Evolutionary conservation across 352 stramenopile genomes (phyloP), one percentile per base, ranked within the genome.

Genomic region (Peronospora destructor): DNA sequence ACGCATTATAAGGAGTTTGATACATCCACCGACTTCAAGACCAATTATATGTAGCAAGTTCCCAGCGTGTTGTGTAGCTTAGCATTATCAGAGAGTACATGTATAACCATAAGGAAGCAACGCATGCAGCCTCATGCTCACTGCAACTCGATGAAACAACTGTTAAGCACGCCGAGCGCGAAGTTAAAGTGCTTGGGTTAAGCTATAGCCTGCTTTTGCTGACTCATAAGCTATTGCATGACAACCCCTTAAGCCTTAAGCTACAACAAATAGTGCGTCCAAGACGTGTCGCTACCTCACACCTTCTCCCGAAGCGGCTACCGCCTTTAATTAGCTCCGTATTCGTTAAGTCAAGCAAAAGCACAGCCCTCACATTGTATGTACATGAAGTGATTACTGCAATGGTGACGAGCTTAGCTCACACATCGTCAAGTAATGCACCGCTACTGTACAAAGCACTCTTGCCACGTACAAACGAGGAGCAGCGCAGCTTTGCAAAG

Each of bases 1-100:
- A 60, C 59, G 36, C 73, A 84, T 58, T 68, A 69, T 63, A 54
- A 74, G 9, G 39, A 64, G 40, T 48, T 63, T 7, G 42, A 40
- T 10, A 19, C 32, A 23, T 28, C 2, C 8, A 39, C 21, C 29
- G 47, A 49, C 4, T 43, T 25, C 42, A 50, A 61, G 46, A 34
- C 10, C 8, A 34, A 34, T 4, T 43, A 28, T 13, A 57, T 21
- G n/a, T 63, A 49, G 23, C 17, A 23, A 13, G 13, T 0, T 3
- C 6, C 17, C 13, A 42, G 34, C 16, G 26, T 30, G 32, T 36
- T 30, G 43, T 45, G 28, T 45, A 6, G 34, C 34, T 39, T 52
- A 60, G 36, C 52, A 46, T 51, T 50, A 61, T 21, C 19, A 3
- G 40, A 65, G 56, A 57, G 37, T 58, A 49, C 43, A 37, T 56